Evolutionary conservation across 2,329 filamentous ascomycete genomes (phyloP).

Genomic region (Ophiostoma himal-ulmi): DNA sequence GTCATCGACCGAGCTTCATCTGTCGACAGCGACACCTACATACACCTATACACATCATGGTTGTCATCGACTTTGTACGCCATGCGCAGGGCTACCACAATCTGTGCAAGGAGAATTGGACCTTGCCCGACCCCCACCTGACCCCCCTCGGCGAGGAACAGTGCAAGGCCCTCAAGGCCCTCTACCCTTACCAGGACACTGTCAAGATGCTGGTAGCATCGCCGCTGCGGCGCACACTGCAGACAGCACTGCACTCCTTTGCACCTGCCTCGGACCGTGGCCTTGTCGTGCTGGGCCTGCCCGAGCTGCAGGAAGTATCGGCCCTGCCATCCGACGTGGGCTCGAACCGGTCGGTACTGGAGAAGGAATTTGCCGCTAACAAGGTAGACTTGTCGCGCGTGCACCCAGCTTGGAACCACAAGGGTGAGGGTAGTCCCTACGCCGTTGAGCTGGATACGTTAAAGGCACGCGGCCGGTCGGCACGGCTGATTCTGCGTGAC

Average conservation of each 20-base stretch:
- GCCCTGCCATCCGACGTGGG: constrained; percentile 72
- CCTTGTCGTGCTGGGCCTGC: constrained; percentile 58
- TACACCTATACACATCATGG: constrained; percentile 20
- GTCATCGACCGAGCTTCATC: constrained; percentile 6
- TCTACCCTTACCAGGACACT: constrained; percentile 59
- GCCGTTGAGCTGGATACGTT: constrained; percentile 49
- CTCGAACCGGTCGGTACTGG: constrained; percentile 48
- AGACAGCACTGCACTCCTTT: constrained; percentile 70
- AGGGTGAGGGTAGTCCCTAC: constrained; percentile 44
- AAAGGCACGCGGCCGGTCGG: constrained; percentile 53
- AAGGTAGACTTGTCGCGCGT: constrained; percentile 60
- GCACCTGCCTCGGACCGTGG: constrained; percentile 44
- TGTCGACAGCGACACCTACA: not conserved
- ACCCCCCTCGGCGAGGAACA: constrained; percentile 71
- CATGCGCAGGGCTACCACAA: constrained; percentile 81
- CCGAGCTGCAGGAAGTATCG: constrained; percentile 73
- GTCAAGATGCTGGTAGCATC: constrained; percentile 71
- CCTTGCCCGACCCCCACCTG: constrained; percentile 69
- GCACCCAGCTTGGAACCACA: constrained; percentile 64
- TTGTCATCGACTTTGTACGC: constrained; percentile 57
- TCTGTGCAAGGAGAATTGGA: constrained; percentile 61
- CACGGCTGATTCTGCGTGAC: constrained; percentile 53
- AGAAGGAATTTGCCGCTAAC: constrained; percentile 52
- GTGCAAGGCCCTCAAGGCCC: constrained; percentile 56
- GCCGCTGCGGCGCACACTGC: constrained; percentile 72